Conservation (phyloP, 805 yeast genomes). For the Ogataea saltuana region DNA sequence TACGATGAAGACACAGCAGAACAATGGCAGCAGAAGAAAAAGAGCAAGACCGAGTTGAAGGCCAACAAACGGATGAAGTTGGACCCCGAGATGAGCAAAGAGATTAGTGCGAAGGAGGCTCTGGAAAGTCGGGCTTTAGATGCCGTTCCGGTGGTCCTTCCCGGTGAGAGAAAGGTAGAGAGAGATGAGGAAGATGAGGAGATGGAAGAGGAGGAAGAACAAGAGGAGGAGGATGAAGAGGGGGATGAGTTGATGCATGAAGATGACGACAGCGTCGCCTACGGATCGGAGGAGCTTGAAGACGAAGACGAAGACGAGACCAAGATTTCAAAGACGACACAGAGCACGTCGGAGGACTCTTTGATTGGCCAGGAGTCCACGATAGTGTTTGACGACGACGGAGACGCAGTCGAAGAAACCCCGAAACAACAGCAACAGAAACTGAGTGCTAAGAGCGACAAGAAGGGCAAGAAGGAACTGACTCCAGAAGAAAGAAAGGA, state of each 20-base stretch:
- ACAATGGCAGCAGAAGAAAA: constrained; percentile 88
- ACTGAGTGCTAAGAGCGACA: constrained; percentile 5
- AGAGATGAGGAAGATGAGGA: constrained; percentile 26
- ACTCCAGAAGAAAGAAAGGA: constrained; percentile 51
- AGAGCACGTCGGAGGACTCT: constrained; percentile 10
- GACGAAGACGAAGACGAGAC: constrained; percentile 56
- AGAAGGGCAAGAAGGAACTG: constrained; percentile 29
- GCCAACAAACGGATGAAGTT: constrained; percentile 68
- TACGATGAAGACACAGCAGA: constrained; percentile 86
- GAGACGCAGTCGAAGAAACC: constrained; percentile 9
- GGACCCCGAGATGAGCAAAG: constrained; percentile 59
- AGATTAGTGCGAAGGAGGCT: constrained; percentile 60
- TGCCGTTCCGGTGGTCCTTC: constrained; percentile 51
- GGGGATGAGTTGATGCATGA: constrained; percentile 30
- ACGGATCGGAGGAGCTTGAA: constrained; percentile 22
- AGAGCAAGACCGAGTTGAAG: constrained; percentile 62
- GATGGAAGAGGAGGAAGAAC: constrained; percentile 33
- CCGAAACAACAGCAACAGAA: constrained; percentile 1
- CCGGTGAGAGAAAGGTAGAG: constrained; percentile 28
- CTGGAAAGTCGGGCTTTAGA: constrained; percentile 52
- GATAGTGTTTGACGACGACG: constrained; percentile 15
- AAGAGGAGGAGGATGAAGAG: constrained; percentile 52
- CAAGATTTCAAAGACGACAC: constrained; percentile 6
- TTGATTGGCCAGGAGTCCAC: constrained; percentile 13
- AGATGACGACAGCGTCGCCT: constrained; percentile 17